Conservation (phyloP, 495 filamentous ascomycete genomes). For the Hypoxylon cercidicola region DNA sequence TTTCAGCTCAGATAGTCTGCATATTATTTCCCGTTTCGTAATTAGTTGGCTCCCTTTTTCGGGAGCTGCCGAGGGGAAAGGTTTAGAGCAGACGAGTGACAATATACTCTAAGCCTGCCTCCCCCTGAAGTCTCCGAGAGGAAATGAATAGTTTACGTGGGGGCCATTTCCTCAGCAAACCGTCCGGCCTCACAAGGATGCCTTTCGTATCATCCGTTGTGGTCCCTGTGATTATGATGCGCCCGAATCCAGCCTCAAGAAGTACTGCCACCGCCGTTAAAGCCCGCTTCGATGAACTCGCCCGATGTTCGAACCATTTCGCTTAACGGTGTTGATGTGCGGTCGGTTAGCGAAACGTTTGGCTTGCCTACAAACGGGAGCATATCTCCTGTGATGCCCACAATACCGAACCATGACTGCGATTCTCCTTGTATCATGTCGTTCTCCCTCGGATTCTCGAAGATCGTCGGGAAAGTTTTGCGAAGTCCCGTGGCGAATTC, state of each 20-base stretch:
- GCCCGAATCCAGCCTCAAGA: constrained; percentile 59
- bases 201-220: constrained; percentile 4
- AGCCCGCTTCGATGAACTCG: constrained; percentile 62
- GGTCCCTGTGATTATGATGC: constrained; percentile 51
- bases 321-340: constrained; percentile 3
- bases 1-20: no score
- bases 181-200: constrained; percentile 7
- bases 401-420: constrained; percentile 55
- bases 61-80: no score
- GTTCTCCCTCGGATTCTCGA: constrained; percentile 21
- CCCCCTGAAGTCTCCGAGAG: constrained; percentile 43
- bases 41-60: no score
- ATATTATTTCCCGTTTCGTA: no score
- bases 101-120: constrained; percentile 32
- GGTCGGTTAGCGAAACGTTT: constrained; percentile 42
- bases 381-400: constrained; percentile 57
- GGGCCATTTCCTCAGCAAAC: constrained; percentile 43
- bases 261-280: constrained; percentile 59
- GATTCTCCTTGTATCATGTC: background rate
- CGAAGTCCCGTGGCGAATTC: constrained; percentile 39
- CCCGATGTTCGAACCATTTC: background rate
- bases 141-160: constrained; percentile 41
- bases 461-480: constrained; percentile 39
- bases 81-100: constrained; percentile 22
- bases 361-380: constrained; percentile 61